phyloP scores from a whole-genome alignment of 306 rosid species.

The Quercus glauca region DNA sequence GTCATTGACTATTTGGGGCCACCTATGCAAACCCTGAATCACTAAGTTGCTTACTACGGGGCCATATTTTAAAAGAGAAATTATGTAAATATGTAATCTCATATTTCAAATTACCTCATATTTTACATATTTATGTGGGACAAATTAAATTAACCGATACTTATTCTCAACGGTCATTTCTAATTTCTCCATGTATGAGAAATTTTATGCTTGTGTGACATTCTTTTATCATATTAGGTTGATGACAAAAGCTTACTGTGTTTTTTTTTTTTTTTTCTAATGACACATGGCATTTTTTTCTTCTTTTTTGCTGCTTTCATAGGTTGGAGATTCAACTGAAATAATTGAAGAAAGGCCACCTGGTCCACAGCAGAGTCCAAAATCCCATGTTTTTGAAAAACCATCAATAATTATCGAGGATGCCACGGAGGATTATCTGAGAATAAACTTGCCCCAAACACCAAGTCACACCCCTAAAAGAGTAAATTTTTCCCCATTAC shows the following conservation, averaged over 20 bases:
- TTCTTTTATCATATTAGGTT: slow-evolving; percentile 17
- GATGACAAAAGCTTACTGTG: background rate
- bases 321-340: slow-evolving; percentile 52
- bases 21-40: background rate
- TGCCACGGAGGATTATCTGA: slow-evolving; percentile 45
- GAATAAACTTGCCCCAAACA: slow-evolving; percentile 53
- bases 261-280: background rate
- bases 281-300: background rate
- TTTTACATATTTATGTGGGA: background rate
- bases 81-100: background rate
- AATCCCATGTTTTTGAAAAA: slow-evolving; percentile 38
- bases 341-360: slow-evolving; percentile 53
- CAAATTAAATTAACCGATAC: background rate
- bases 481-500: slow-evolving; percentile 57
- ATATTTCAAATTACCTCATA: background rate
- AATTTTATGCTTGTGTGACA: slow-evolving; percentile 4
- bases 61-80: background rate
- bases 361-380: slow-evolving; percentile 35
- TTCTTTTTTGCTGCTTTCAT: background rate
- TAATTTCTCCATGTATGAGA: background rate
- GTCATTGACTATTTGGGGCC: background rate
- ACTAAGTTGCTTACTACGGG: background rate
- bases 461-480: slow-evolving; percentile 54
- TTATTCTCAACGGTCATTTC: slow-evolving; percentile 2
- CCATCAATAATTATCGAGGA: slow-evolving; percentile 41